Percentiles rank a stretch among this genome's conserved stretches.
phyloP scores from a whole-genome alignment of 805 yeast species.

The Monosporozyma yasuniensis region DNA sequence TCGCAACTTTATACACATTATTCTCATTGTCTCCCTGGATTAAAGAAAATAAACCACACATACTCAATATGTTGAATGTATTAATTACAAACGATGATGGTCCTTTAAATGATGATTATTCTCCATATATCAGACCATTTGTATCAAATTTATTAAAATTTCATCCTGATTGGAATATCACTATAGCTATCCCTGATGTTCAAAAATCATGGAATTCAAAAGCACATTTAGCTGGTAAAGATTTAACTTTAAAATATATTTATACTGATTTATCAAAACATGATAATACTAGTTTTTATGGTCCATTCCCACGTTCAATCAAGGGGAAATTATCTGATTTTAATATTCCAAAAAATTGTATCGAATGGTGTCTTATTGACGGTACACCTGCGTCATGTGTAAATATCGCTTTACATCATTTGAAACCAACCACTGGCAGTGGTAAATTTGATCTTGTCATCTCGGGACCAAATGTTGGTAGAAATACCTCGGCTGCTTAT shows the following conservation, averaged over 20 bases:
- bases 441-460: slow-evolving; percentile 69
- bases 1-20: background rate
- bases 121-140: slow-evolving; percentile 79
- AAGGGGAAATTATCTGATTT: slow-evolving; percentile 21
- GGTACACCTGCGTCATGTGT: slow-evolving; percentile 97
- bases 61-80: slow-evolving; percentile 34
- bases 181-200: slow-evolving; percentile 71
- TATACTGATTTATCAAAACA: slow-evolving; percentile 42
- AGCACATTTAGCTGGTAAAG: slow-evolving; percentile 83
- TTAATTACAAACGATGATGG: slow-evolving; percentile 91
- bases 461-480: slow-evolving; percentile 94
- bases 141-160: slow-evolving; percentile 54
- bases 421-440: slow-evolving; percentile 30
- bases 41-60: background rate
- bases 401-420: slow-evolving; percentile 77
- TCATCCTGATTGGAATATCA: slow-evolving; percentile 72
- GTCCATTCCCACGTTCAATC: slow-evolving; percentile 56
- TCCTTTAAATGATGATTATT: slow-evolving; percentile 67
- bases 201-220: slow-evolving; percentile 96
- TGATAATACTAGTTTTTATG: slow-evolving; percentile 46
- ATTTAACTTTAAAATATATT: slow-evolving; percentile 51
- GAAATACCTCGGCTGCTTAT: slow-evolving; percentile 83
- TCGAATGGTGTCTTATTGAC: slow-evolving; percentile 81
- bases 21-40: background rate
- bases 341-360: slow-evolving; percentile 28